Percentiles rank a stretch among this genome's conserved stretches.
Evolutionary conservation across 768 basidiomycete species (phyloP).

Genomic region (Brasilioporus rufonigricans): DNA sequence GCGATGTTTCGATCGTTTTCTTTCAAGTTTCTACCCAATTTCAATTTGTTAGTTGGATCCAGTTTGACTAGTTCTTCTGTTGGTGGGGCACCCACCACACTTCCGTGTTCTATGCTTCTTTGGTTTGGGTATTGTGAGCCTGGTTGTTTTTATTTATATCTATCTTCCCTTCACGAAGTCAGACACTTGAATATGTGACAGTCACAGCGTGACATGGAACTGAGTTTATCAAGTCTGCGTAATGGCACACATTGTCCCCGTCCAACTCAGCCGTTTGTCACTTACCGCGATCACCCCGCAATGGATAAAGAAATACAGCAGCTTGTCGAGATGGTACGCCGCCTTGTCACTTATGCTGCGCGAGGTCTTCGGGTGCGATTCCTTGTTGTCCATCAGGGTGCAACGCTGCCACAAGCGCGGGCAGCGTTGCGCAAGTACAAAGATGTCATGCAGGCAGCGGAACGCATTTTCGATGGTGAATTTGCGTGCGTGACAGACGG

Average conservation of each 20-base stretch:
- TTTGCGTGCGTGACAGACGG: constrained; percentile 67
- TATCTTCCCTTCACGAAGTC: neutral
- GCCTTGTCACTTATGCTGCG: neutral
- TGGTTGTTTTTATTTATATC: constrained; percentile 16
- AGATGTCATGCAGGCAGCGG: constrained; percentile 92
- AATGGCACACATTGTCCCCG: constrained; percentile 17
- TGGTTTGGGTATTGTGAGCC: constrained; percentile 13
- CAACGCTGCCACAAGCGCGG: constrained; percentile 74
- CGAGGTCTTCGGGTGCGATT: constrained; percentile 1
- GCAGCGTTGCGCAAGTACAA: constrained; percentile 78
- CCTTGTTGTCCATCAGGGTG: constrained; percentile 54
- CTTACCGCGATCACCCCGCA: constrained; percentile 10
- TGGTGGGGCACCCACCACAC: neutral
- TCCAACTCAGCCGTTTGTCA: constrained; percentile 2
- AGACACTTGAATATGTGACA: neutral
- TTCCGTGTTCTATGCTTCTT: constrained; percentile 7
- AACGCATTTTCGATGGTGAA: constrained; percentile 79
- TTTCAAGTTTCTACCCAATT: constrained; percentile 1
- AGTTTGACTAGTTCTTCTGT: neutral
- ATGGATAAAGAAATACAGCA: constrained; percentile 59
- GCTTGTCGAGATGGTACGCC: constrained; percentile 58
- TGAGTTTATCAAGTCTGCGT: constrained; percentile 22
- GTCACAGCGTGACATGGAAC: constrained; percentile 25
- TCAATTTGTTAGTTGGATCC: constrained; percentile 1
- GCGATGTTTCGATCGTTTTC: constrained; percentile 1